Conservation (phyloP, 1,284 basidiomycete genomes). For the Phenoliferia sp. region DNA sequence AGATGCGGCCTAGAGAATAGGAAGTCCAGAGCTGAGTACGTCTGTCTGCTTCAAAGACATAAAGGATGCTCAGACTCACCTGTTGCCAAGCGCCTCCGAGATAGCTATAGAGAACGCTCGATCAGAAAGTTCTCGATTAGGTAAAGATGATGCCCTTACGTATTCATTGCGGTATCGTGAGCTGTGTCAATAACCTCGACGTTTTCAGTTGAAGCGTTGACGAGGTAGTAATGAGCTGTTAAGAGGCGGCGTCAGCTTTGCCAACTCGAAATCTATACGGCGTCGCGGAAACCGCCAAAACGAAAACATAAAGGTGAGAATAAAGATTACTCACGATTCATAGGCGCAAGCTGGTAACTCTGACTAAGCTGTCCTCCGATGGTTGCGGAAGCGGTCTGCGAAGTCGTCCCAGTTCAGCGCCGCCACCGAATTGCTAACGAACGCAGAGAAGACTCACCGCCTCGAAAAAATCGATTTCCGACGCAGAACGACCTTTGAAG, state of each 20-base stretch:
- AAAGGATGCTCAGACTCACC: no score
- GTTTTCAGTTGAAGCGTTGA: background rate
- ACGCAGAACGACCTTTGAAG: slow-evolving; percentile 45
- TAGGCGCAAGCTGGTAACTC: background rate
- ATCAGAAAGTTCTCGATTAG: background rate
- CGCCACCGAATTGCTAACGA: background rate
- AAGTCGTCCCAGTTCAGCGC: background rate
- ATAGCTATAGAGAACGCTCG: no score
- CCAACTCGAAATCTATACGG: no score
- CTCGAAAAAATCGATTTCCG: slow-evolving; percentile 53
- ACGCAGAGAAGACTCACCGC: background rate
- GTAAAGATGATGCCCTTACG: background rate
- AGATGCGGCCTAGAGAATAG: background rate
- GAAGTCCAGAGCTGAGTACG: no score
- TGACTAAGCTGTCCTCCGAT: background rate
- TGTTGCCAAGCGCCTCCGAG: background rate
- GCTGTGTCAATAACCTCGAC: background rate
- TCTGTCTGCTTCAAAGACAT: no score
- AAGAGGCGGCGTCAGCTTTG: no score
- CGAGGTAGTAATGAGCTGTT: background rate
- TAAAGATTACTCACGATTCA: background rate
- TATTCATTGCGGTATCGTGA: background rate
- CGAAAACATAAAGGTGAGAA: no score
- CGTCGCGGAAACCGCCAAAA: no score
- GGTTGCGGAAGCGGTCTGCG: background rate